A percentile compares a stretch with the other conserved stretches of the same genome.
phyloP scores from a whole-genome alignment of 345 rosid genomes.

The Populus euphratica region DNA sequence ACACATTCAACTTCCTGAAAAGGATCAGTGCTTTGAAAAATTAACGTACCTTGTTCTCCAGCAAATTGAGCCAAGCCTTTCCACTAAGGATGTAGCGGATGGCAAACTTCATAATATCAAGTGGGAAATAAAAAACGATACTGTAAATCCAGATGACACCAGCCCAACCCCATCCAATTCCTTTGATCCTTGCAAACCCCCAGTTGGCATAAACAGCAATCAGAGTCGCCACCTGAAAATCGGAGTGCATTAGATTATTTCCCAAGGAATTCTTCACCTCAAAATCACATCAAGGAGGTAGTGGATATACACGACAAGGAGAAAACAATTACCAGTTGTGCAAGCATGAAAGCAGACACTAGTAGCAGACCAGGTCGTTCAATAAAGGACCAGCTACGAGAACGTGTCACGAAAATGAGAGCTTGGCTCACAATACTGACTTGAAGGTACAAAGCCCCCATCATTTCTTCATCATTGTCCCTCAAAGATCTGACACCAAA shows the following conservation, averaged over 20 bases:
- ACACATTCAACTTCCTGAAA: background rate
- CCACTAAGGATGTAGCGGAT: constrained; percentile 31
- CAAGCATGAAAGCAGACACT: constrained; percentile 22
- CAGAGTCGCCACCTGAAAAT: constrained; percentile 27
- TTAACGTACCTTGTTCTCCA: constrained; percentile 20
- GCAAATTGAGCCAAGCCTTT: constrained; percentile 28
- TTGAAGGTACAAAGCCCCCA: constrained; percentile 33
- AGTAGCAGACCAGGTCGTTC: constrained; percentile 32
- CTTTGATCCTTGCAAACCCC: constrained; percentile 27
- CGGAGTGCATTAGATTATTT: background rate
- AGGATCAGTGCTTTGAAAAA: background rate
- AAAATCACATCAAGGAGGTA: background rate
- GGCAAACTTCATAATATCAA: constrained; percentile 23
- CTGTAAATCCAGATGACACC: constrained; percentile 33
- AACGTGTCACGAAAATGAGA: constrained; percentile 32
- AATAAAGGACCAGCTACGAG: constrained; percentile 33
- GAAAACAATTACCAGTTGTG: constrained; percentile 23
- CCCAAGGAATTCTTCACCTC: background rate
- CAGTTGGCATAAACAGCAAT: constrained; percentile 32
- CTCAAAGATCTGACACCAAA: constrained; percentile 18
- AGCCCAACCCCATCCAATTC: constrained; percentile 37
- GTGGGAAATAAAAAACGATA: constrained; percentile 22
- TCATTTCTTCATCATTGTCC: constrained; percentile 3
- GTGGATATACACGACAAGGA: background rate
- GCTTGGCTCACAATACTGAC: constrained; percentile 34